These are phyloP conservation scores for Amoebophrya sp. DNA, from an alignment of 169 alveolate genomes.

Conservation along the genomic window DNA sequence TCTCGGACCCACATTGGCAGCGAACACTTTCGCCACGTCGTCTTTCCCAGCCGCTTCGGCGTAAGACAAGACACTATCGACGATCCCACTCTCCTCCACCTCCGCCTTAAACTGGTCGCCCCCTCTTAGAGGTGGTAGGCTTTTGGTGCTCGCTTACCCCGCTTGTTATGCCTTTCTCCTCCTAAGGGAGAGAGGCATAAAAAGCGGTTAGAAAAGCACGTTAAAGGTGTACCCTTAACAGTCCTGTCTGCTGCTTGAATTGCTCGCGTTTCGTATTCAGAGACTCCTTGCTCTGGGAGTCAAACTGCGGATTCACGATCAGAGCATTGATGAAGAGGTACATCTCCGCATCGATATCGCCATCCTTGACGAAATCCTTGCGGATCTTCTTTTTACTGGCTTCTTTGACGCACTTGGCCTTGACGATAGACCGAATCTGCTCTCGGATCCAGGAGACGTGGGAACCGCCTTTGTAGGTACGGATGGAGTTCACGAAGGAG, in stretches of 20 bases:
- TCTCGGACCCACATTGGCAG: conserved; percentile 50
- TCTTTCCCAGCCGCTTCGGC: conserved; percentile 67
- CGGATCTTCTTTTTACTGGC: conserved; percentile 83
- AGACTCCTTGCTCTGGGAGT: conserved; percentile 95
- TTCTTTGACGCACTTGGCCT: conserved; percentile 87
- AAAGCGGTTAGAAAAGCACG: no score
- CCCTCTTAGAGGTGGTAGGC: no score
- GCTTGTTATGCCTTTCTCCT: no score
- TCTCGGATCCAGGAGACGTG: conserved; percentile 89
- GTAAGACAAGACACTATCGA: conserved; percentile 78
- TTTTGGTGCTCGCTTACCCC: no score
- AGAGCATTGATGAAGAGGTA: conserved; percentile 91
- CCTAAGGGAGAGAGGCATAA: no score
- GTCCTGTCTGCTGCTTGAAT: no score
- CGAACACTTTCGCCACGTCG: neutral
- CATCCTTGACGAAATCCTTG: conserved; percentile 30
- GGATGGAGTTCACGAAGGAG: conserved; percentile 93
- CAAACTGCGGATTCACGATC: conserved; percentile 95
- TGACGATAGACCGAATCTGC: conserved; percentile 76
- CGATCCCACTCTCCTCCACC: conserved; percentile 76
- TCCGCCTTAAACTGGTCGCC: conserved; percentile 79
- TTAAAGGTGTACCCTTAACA: no score
- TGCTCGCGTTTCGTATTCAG: conserved; percentile 81
- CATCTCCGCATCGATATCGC: conserved; percentile 59
- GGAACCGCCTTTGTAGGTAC: conserved; percentile 96